These are phyloP conservation scores for Blastocystis sp. DNA, from an alignment of 352 stramenopile genomes.

Conservation along the genomic window DNA sequence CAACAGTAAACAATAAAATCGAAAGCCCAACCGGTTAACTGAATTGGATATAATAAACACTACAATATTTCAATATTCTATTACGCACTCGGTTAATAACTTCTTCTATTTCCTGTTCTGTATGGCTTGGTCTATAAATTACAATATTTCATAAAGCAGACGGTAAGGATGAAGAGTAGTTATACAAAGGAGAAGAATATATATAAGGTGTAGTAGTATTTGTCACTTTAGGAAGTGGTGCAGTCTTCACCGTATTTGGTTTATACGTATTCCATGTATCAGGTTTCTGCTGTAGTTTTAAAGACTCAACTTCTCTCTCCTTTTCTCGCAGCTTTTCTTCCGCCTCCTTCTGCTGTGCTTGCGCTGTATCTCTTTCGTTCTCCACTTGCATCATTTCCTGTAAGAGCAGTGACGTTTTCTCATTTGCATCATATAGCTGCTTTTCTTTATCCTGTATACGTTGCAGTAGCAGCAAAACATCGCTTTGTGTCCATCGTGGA, in stretches of 20 bases:
- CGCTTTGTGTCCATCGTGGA: background rate
- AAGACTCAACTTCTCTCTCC: background rate
- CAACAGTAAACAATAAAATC: no score
- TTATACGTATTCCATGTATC: background rate
- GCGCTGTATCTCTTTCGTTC: background rate
- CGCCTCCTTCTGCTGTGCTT: background rate
- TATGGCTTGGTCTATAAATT: background rate
- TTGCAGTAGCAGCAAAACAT: background rate
- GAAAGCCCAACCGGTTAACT: no score
- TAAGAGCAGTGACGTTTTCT: background rate
- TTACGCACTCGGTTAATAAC: background rate
- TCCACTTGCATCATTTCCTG: background rate
- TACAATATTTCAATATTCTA: background rate
- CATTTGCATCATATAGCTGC: background rate
- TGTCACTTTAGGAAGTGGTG: background rate
- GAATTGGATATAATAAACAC: background rate
- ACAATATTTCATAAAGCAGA: background rate
- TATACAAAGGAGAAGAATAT: background rate
- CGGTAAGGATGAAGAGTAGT: background rate
- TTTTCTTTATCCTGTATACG: background rate
- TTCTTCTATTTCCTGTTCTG: background rate
- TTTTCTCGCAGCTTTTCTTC: background rate
- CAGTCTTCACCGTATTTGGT: background rate
- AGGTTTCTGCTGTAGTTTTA: background rate
- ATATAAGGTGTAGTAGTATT: background rate